Evolutionary conservation across 169 alveolate species (phyloP).

Genomic region (Cryptosporidium ubiquitum): DNA sequence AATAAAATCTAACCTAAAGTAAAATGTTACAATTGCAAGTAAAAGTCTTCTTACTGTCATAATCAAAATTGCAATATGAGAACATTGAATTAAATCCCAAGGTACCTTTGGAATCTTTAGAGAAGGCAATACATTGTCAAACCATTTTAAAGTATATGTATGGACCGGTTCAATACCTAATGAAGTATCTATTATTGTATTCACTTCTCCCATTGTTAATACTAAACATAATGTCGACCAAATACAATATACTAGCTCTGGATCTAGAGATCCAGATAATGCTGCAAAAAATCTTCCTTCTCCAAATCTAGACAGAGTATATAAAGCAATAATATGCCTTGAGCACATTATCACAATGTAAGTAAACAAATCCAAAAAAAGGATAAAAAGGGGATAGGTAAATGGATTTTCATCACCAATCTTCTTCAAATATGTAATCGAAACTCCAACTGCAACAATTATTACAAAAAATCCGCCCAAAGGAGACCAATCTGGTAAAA

Average conservation of each 20-base stretch:
- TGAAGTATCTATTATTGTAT: not conserved
- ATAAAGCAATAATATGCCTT: slow-evolving; percentile 38
- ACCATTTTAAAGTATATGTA: slow-evolving; percentile 20
- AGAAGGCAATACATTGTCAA: slow-evolving; percentile 25
- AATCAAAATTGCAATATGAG: slow-evolving; percentile 48
- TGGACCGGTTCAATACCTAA: slow-evolving; percentile 3
- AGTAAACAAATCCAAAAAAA: slow-evolving; percentile 25
- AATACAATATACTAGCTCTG: slow-evolving; percentile 64
- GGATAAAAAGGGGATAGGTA: slow-evolving; percentile 35
- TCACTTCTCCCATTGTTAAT: slow-evolving; percentile 36
- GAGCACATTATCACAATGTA: slow-evolving; percentile 56
- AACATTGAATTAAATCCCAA: slow-evolving; percentile 57
- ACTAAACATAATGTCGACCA: slow-evolving; percentile 62
- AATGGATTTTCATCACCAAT: slow-evolving; percentile 47
- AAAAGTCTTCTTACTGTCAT: slow-evolving; percentile 70
- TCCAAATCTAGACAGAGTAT: slow-evolving; percentile 47
- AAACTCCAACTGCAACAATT: slow-evolving; percentile 9
- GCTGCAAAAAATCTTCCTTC: slow-evolving; percentile 74
- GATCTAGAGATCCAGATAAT: slow-evolving; percentile 65
- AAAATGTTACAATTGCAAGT: slow-evolving; percentile 43
- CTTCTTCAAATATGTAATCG: slow-evolving; percentile 46
- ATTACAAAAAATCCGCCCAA: slow-evolving; percentile 41
- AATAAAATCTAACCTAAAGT: slow-evolving; percentile 67
- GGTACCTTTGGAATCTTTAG: slow-evolving; percentile 66
- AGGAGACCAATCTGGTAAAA: slow-evolving; percentile 72